Evolutionary conservation across 345 rosid species (phyloP), one percentile per base, ranked within the genome.

Genomic region (Trapa incisa): DNA sequence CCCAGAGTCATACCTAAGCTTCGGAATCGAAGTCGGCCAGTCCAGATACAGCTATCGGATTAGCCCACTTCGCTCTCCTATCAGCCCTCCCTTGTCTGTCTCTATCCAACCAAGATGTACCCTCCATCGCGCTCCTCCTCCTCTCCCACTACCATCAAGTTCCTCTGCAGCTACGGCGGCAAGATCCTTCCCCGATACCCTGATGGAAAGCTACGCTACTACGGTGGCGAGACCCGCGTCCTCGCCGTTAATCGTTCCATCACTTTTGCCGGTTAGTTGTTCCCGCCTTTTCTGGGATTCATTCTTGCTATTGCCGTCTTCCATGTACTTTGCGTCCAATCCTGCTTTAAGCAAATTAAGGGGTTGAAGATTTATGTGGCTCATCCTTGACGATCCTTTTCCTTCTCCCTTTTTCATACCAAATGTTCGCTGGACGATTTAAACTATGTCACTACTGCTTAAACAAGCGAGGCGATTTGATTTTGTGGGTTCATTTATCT

Each of bases 121-220:
- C 67, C 41, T 53, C 47, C 61, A 2, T 33, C 65, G 22, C 72
- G 58, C 48, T 45, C 13, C 9, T 2, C 61, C 39, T 6, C 57
- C 71, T 1, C 36, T 47, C 2, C 65, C 61, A 1, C 80, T 70
- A 77, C 80, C 69, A 75, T 89, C 77, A 92, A 89, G 68, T 85
- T 92, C 77, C 86, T 88, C 41, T 89, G 97, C 77, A 92, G 97
- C 68, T 86, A 92, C 79, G 96, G 92, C 53, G 97, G 98, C 29
- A 85, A 75, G 80, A 89, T 92, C 70, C 62, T 81, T 58, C 97
- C 98, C 42, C 98, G 97, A 69, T 81, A 83, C 71, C 82, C 91
- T 13, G 96, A 92, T 75, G 88, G 92, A n/a, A 87, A 81, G 54
- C 98, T 90, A 81, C 96, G 97, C 74, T 93, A 90, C 67, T 70